Evolutionary conservation across 1,284 basidiomycete genomes (phyloP), one percentile per base, ranked within the genome.

Genomic region (Ceratorhiza oryzae-sativae): DNA sequence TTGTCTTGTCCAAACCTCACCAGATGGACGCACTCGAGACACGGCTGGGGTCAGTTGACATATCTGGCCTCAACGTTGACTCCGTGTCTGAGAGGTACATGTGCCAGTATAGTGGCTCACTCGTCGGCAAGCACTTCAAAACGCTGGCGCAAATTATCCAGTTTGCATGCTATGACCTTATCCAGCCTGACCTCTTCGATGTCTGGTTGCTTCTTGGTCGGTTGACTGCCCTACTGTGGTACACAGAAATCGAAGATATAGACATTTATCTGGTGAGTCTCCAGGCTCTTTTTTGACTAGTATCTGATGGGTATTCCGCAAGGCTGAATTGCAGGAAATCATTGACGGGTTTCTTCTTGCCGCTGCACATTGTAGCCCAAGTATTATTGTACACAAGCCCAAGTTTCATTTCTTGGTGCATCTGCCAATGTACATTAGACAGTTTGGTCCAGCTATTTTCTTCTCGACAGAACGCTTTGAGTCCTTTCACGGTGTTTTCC

Each of bases 121-220:
- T 85, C 0, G 80, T 84, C 59, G 82, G 83, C 9, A 79, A 79
- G 36, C 82, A 84, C 27, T 81, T 84, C 71, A 83, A 83, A 73
- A 76, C 75, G 0, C 63, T 85, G 3, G 76, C 76, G 23, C 83
- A 83, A 70, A 72, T 79, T 0, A 78, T 76, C 20, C 42, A 75
- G 0, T 83, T 83, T 73, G 77, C 79, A 71, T 39, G 82, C 0
- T 76, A 82, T 23, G 56, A 72, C n/a, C 36, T 78, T 39, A 76
- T 59, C 59, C 72, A 73, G 36, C 32, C 30, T 15, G 23, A 3
- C 12, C 0, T 79, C 0, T 77, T 81, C 39, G 59, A 75, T 0
- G 72, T 80, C 1, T 79, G 80, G 79, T 79, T 79, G 27, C 79
- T 79, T 0, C 74, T 75, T 27, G 80, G 82, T 0, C 77, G 78